These are phyloP conservation scores for Neopestalotiopsis rosae DNA, from an alignment of 2,329 filamentous ascomycete genomes.

Conservation along the genomic window DNA sequence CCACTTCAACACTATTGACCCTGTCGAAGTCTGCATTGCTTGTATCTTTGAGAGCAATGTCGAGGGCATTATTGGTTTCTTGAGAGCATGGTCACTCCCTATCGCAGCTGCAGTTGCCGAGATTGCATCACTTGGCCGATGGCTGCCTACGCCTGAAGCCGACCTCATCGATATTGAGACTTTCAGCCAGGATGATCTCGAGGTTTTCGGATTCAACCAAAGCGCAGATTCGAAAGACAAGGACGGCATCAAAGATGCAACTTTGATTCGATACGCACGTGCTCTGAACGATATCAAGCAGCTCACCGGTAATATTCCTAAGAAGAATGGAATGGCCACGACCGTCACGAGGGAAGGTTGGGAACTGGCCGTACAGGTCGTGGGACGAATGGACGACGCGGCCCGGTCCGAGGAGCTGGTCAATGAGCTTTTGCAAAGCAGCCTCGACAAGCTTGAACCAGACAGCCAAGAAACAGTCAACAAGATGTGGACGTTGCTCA, in stretches of 20 bases:
- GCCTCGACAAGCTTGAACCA: conserved; percentile 67
- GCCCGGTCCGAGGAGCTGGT: conserved; percentile 76
- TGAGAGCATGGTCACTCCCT: conserved; percentile 81
- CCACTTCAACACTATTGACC: conserved; percentile 75
- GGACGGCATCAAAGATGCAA: conserved; percentile 77
- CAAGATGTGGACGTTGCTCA: conserved; percentile 79
- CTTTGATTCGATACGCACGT: conserved; percentile 78
- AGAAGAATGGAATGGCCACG: conserved; percentile 36
- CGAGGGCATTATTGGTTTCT: conserved; percentile 74
- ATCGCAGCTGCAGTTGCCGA: conserved; percentile 81
- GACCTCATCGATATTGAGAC: conserved; percentile 64
- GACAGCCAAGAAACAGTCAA: conserved; percentile 76
- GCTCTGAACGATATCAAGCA: conserved; percentile 63
- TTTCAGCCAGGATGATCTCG: conserved; percentile 83
- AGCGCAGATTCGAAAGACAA: conserved; percentile 60
- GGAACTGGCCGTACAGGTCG: conserved; percentile 85
- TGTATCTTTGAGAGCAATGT: conserved; percentile 84
- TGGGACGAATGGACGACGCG: conserved; percentile 80
- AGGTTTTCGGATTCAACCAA: conserved; percentile 74
- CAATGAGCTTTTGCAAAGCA: conserved; percentile 70
- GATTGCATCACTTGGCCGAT: conserved; percentile 81
- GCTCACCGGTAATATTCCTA: conserved; percentile 41
- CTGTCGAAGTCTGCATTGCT: conserved; percentile 81
- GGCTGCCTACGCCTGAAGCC: conserved; percentile 70
- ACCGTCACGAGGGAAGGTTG: conserved; percentile 70